Conservation (phyloP, 352 stramenopile genomes). For the Phytophthora chlamydospora region DNA sequence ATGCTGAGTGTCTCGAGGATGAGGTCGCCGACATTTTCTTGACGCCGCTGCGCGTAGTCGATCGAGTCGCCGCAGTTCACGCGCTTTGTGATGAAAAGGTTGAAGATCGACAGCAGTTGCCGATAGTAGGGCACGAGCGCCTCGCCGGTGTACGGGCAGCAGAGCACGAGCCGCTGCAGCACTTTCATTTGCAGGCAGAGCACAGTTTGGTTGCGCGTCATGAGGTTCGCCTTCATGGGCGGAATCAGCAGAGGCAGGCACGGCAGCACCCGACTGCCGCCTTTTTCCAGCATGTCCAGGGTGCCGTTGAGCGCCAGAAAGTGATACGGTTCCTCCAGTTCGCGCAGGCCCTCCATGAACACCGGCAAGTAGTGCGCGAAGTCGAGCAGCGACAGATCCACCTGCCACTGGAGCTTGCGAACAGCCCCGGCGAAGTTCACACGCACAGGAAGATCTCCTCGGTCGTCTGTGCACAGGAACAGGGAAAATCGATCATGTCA, state of each 20-base stretch:
- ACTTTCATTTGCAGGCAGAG: constrained; percentile 83
- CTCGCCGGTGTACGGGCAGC: constrained; percentile 81
- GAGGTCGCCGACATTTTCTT: constrained; percentile 89
- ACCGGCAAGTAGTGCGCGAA: constrained; percentile 90
- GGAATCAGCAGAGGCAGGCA: constrained; percentile 58
- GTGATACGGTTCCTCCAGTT: constrained; percentile 84
- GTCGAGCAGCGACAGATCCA: constrained; percentile 74
- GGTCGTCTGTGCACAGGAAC: constrained; percentile 53
- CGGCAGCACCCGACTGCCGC: constrained; percentile 63
- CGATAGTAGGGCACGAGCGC: constrained; percentile 93
- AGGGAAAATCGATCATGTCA: not conserved
- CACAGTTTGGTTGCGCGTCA: constrained; percentile 77
- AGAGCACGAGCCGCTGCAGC: constrained; percentile 71
- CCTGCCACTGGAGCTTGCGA: constrained; percentile 76
- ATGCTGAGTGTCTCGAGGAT: constrained; percentile 91
- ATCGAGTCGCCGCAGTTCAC: constrained; percentile 94
- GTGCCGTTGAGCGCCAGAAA: constrained; percentile 83
- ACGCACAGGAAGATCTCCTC: constrained; percentile 70
- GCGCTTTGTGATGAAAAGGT: constrained; percentile 91
- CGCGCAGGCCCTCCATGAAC: constrained; percentile 93
- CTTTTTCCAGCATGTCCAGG: constrained; percentile 84
- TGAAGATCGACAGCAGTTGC: constrained; percentile 92
- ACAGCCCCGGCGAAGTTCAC: constrained; percentile 80
- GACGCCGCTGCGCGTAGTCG: constrained; percentile 91
- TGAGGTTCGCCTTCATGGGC: constrained; percentile 89